These are phyloP conservation scores for Candida tammaniensis DNA, from an alignment of 805 yeast genomes.

Conservation along the genomic window DNA sequence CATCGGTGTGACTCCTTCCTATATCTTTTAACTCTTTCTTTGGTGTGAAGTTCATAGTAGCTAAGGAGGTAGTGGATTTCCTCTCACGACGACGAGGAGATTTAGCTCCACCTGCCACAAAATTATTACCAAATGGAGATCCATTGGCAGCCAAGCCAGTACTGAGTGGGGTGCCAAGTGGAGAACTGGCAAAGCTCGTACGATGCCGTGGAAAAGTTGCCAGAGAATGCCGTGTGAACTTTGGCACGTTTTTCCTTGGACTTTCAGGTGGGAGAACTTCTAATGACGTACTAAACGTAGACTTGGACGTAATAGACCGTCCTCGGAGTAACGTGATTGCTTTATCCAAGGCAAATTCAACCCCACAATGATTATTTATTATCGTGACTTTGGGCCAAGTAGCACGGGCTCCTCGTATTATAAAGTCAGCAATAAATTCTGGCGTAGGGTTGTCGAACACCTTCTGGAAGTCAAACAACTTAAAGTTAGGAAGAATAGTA, in stretches of 20 bases:
- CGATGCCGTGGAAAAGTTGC: conserved; percentile 8
- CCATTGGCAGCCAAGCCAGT: conserved; percentile 7
- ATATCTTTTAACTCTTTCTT: conserved; percentile 1
- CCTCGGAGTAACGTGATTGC: conserved; percentile 70
- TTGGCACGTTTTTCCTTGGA: conserved; percentile 17
- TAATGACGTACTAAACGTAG: conserved; percentile 12
- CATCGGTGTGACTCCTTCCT: conserved; percentile 8
- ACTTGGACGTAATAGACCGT: conserved; percentile 44
- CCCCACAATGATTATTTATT: conserved; percentile 83
- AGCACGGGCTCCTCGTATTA: conserved; percentile 82
- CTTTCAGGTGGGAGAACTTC: conserved; percentile 10
- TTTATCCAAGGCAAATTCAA: conserved; percentile 82
- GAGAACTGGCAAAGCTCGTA: conserved; percentile 12
- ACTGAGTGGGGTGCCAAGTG: no score
- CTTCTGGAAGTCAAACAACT: conserved; percentile 54
- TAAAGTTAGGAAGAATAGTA: conserved; percentile 81
- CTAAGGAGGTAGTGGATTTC: conserved; percentile 13
- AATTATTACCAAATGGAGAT: background rate
- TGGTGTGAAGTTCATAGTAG: conserved; percentile 10
- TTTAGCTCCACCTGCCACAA: background rate
- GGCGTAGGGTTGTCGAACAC: conserved; percentile 80
- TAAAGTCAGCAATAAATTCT: conserved; percentile 65
- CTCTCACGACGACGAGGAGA: conserved; percentile 5
- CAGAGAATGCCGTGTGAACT: conserved; percentile 26
- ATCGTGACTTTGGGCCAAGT: conserved; percentile 91